These are phyloP conservation scores for Eucalyptus marginata DNA, from an alignment of 345 rosid genomes.

Conservation along the genomic window DNA sequence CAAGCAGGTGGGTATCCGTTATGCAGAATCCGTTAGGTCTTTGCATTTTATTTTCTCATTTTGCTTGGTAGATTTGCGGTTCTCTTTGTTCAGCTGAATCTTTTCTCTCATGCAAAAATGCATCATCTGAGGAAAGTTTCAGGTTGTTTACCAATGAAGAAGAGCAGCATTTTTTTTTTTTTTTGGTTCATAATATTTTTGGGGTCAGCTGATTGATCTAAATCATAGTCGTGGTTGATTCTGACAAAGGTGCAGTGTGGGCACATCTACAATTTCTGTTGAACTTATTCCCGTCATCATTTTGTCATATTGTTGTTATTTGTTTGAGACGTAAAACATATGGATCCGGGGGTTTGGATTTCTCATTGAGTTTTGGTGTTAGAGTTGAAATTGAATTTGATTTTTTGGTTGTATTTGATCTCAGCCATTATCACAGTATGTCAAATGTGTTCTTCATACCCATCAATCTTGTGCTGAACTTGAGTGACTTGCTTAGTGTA, in stretches of 20 bases:
- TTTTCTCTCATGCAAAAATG: background rate
- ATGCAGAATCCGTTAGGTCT: background rate
- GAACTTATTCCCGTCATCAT: background rate
- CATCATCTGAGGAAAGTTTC: background rate
- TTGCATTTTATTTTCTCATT: background rate
- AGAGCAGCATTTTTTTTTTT: background rate
- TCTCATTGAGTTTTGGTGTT: background rate
- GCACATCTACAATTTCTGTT: background rate
- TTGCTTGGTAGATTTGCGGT: background rate
- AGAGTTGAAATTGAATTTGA: background rate
- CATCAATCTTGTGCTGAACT: background rate
- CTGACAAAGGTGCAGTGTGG: background rate
- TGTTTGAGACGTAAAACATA: background rate
- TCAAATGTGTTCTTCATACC: background rate
- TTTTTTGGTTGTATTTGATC: background rate
- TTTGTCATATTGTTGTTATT: background rate
- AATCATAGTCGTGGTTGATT: background rate
- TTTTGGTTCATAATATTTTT: background rate
- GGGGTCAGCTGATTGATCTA: background rate
- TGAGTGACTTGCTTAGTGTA: background rate
- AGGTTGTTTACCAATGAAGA: background rate
- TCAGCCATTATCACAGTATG: background rate
- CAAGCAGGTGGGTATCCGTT: slow-evolving; percentile 25
- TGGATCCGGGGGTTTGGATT: background rate
- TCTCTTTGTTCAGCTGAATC: background rate